These are phyloP conservation scores for Acephala macrosclerotiorum DNA, from an alignment of 2,329 filamentous ascomycete genomes.

Conservation along the genomic window DNA sequence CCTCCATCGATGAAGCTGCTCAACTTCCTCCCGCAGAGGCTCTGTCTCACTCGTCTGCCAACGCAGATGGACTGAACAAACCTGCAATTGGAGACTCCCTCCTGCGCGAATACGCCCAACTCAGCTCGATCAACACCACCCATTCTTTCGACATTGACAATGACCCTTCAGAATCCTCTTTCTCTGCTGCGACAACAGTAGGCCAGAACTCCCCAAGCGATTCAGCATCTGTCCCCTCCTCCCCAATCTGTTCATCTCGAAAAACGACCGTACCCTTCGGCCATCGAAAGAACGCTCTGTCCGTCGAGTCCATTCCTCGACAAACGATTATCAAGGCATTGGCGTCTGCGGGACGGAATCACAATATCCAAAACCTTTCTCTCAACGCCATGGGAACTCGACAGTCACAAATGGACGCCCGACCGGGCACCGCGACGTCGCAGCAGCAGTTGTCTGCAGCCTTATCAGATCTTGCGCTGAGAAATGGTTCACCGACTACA, in stretches of 20 bases:
- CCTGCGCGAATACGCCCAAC: conserved; percentile 52
- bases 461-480: conserved; percentile 56
- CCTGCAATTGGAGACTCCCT: conserved; percentile 47
- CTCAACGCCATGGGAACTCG: conserved; percentile 62
- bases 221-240: conserved; percentile 38
- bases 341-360: conserved; percentile 69
- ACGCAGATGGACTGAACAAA: conserved; percentile 41
- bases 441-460: conserved; percentile 70
- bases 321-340: conserved; percentile 86
- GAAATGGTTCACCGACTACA: conserved; percentile 44
- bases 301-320: conserved; percentile 62
- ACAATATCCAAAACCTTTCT: conserved; percentile 59
- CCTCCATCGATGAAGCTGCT: conserved; percentile 39
- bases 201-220: conserved; percentile 37
- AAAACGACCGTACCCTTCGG: conserved; percentile 28
- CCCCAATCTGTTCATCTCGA: conserved; percentile 36
- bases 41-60: conserved; percentile 32
- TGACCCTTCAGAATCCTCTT: conserved; percentile 39
- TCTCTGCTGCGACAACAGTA: conserved; percentile 42
- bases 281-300: conserved; percentile 44
- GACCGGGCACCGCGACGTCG: conserved; percentile 47
- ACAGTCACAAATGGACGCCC: conserved; percentile 41
- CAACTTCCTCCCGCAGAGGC: conserved; percentile 22
- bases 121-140: conserved; percentile 50
- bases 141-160: conserved; percentile 40